These are phyloP conservation scores for Azolla pinnata DNA, from an alignment of 75 land plant species.

Conservation along the genomic window DNA sequence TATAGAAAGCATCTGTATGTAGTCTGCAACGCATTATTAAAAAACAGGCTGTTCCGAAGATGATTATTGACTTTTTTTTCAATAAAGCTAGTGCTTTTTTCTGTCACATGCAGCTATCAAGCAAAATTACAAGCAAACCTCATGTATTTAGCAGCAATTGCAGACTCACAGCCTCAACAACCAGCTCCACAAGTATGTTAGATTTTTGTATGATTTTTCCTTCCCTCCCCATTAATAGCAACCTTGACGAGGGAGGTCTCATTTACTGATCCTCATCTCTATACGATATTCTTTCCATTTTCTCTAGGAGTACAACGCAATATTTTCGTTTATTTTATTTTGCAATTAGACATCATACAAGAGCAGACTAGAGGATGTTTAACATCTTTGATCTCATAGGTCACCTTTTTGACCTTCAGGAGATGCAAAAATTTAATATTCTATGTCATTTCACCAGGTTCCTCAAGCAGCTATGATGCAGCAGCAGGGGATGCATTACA, in stretches of 20 bases:
- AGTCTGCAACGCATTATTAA: too few species aligned
- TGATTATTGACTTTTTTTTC: too few species aligned
- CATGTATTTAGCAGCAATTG: slow-evolving; percentile 28
- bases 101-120: slow-evolving; percentile 17
- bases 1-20: too few species aligned
- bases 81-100: too few species aligned
- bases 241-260: neutral
- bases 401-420: neutral
- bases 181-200: slow-evolving; percentile 13
- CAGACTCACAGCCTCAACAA: slow-evolving; percentile 27
- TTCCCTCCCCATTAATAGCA: neutral
- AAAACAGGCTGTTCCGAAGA: too few species aligned
- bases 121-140: slow-evolving; percentile 25
- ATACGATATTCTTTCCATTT: too few species aligned
- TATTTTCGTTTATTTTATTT: too few species aligned
- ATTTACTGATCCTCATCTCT: neutral
- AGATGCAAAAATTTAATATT: neutral
- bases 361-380: too few species aligned
- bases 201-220: neutral
- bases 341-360: too few species aligned
- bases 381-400: neutral
- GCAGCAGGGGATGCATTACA: slow-evolving; percentile 10
- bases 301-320: too few species aligned
- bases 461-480: slow-evolving; percentile 11
- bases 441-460: slow-evolving; percentile 7